Conservation (phyloP, 768 basidiomycete species). For the Panaeolus cyanescens region DNA sequence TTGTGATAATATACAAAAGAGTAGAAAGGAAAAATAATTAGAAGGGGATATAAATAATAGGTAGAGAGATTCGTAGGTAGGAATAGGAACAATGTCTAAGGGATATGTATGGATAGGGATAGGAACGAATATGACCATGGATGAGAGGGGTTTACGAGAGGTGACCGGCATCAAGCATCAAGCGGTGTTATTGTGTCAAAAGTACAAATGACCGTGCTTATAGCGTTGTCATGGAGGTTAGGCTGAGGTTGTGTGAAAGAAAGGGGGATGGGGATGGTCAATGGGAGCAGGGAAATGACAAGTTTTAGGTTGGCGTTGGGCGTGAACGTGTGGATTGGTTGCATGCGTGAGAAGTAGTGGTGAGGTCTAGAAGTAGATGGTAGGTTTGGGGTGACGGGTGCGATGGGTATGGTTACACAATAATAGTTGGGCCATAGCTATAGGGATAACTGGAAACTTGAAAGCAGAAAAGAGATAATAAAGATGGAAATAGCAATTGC, state of each 20-base stretch:
- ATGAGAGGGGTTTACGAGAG: not conserved
- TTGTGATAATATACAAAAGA: constrained; percentile 4
- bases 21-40: constrained; percentile 1
- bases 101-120: not conserved
- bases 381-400: not conserved
- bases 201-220: not conserved
- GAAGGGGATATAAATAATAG: not conserved
- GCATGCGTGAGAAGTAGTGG: not conserved
- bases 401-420: not conserved
- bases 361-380: not conserved
- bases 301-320: not conserved
- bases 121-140: not conserved
- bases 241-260: not conserved
- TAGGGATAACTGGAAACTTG: no score
- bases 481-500: constrained; percentile 2
- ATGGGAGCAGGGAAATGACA: no score
- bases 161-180: not conserved
- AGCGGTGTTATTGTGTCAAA: not conserved
- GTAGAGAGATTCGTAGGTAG: not conserved
- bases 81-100: not conserved
- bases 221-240: not conserved
- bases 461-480: constrained; percentile 4
- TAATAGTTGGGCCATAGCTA: not conserved
- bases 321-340: not conserved
- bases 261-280: not conserved